Evolutionary conservation across 371 early-diverging fungal genomes (phyloP), one percentile per base, ranked within the genome.

Genomic region (Mortierella sp.): DNA sequence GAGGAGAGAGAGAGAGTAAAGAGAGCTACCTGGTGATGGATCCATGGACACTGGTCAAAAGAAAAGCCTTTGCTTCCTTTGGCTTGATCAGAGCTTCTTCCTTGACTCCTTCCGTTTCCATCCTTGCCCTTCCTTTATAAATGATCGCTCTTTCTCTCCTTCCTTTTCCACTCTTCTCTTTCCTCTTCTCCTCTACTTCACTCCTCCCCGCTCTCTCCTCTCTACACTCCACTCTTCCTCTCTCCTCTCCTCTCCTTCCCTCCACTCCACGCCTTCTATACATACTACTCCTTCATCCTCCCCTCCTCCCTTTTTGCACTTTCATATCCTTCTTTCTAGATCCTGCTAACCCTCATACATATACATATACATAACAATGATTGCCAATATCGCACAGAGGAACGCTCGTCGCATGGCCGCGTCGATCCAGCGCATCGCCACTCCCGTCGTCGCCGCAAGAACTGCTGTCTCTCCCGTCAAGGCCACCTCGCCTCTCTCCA

Each of bases 381-480:
- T 85, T 53, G 86, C 86, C 69, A 81, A 77, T 54, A 83, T 83
- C 46, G 84, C 84, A 59, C 75, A 76, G 57, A 83, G 84, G 73
- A 83, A 77, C 78, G 84, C 79, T 76, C 86, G 81, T 78, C 86
- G 78, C 46, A 73, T 81, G 78, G 74, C 86, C 9, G 57, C 81
- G 19, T 78, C 81, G 50, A 74, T 85, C 69, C 78, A 78, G 69
- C 81, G 81, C 40, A 14, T 78, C 3, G 50, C 71, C 31, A 37
- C 71, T 73, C 28, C 78, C 64, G 57, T 67, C 59, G 64, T 75
- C 73, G 74, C 44, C 46, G 16, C 43, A 53, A 50, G 34, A 61
- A 46, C 71, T 3, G 51, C 69, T 34, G 64, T 26, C 19, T 2
- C 13, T 13, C 73, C 74, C 57, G 53, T 64, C 78, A 74, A 79